These are phyloP conservation scores for Artemisia tridentata DNA, from an alignment of 129 eudicot genomes.

Conservation along the genomic window DNA sequence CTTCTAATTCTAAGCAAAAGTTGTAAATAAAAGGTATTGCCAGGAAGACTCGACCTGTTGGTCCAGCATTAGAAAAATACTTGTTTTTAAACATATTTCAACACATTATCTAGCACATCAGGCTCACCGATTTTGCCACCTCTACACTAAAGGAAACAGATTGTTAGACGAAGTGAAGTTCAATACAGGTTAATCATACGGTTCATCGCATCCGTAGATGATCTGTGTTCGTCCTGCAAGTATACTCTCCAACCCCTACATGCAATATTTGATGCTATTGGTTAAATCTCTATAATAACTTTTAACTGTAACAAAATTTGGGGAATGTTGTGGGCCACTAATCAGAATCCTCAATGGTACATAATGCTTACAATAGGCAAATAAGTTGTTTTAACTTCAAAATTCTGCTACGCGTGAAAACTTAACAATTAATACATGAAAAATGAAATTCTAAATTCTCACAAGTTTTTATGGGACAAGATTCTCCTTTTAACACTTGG, in stretches of 20 bases:
- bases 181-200: slow-evolving; percentile 69
- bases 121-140: background rate
- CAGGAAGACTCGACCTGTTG: too few species aligned
- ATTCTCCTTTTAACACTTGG: slow-evolving; percentile 4
- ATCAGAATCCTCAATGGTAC: too few species aligned
- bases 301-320: too few species aligned
- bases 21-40: too few species aligned
- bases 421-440: too few species aligned
- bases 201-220: slow-evolving; percentile 72
- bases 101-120: background rate
- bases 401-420: too few species aligned
- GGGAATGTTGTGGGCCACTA: too few species aligned
- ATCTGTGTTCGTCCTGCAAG: slow-evolving; percentile 86
- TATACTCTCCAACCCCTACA: slow-evolving; percentile 94
- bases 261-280: background rate
- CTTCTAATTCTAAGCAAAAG: too few species aligned
- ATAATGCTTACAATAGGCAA: too few species aligned
- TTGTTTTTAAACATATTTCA: background rate
- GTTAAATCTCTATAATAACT: background rate
- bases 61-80: too few species aligned
- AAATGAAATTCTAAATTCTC: too few species aligned
- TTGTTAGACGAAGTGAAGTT: slow-evolving; percentile 1
- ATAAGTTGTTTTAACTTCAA: too few species aligned
- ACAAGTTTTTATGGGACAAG: background rate
- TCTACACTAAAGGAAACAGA: background rate